Evolutionary conservation across 1,284 basidiomycete species (phyloP).

Genomic region (Polyporus tsugae): DNA sequence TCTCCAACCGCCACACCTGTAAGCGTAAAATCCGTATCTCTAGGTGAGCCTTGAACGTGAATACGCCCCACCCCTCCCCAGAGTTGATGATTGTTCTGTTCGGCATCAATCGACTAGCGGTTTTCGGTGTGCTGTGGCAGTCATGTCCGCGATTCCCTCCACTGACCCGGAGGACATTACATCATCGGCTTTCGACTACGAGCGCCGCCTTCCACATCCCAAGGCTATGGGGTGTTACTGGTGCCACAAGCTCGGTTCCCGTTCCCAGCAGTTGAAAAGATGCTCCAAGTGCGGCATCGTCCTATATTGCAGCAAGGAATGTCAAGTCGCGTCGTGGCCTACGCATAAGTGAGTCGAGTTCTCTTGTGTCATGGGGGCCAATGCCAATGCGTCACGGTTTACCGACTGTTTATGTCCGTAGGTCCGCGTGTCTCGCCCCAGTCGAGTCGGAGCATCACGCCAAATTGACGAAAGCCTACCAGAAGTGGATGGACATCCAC

Average conservation of each 20-base stretch:
- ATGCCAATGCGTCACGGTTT: not conserved
- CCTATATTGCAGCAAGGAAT: not conserved
- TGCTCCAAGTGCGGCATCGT: not conserved
- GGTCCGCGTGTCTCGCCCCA: not conserved
- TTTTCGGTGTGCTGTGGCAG: no score
- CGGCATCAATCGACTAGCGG: no score
- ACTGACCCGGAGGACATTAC: not conserved
- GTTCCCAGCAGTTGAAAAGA: not conserved
- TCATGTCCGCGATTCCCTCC: not conserved
- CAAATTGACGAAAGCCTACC: slow-evolving; percentile 1
- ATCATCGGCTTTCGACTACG: not conserved
- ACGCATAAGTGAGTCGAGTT: not conserved
- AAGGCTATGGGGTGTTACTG: not conserved
- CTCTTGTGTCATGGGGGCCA: not conserved
- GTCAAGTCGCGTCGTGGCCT: not conserved
- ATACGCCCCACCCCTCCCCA: not conserved
- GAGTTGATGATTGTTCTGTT: not conserved
- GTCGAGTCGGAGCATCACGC: not conserved
- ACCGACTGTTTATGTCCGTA: not conserved
- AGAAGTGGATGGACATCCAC: not conserved
- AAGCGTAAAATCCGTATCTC: not conserved
- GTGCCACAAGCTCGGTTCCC: not conserved
- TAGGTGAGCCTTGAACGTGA: not conserved
- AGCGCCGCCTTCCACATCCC: not conserved
- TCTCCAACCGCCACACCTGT: not conserved